Percentiles rank a stretch among this genome's conserved stretches.
Conservation (phyloP, 176 grass and related monocot species). For the Alloteropsis semialata region DNA sequence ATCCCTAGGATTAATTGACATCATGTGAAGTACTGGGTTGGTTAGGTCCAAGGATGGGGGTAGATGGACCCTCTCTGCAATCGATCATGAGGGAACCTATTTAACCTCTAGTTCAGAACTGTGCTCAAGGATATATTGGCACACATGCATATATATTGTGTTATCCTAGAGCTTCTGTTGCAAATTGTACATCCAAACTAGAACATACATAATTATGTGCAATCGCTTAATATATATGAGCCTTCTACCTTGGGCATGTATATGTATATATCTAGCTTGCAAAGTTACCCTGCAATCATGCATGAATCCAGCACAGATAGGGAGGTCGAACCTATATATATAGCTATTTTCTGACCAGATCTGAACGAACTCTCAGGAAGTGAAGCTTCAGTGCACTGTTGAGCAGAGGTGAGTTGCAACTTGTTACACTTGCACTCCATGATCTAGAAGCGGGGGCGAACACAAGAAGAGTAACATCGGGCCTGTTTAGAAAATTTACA, state of each 20-base stretch:
- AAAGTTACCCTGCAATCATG: constrained; percentile 3
- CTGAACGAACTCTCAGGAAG: constrained; percentile 11
- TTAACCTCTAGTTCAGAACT: not conserved
- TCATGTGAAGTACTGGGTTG: constrained; percentile 30
- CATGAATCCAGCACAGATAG: constrained; percentile 15
- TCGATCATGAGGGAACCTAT: not conserved
- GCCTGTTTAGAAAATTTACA: too few species aligned
- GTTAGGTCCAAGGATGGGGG: constrained; percentile 24
- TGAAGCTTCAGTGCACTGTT: constrained; percentile 24
- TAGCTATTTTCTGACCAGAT: constrained; percentile 7
- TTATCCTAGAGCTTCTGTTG: constrained; percentile 11
- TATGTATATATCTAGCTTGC: constrained; percentile 29
- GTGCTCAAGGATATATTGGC: not conserved
- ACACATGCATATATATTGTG: not conserved
- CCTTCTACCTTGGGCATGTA: not conserved
- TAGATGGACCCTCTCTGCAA: not conserved
- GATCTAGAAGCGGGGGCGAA: not conserved
- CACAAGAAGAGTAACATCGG: not conserved
- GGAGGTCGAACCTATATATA: too few species aligned
- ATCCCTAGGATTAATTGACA: constrained; percentile 4
- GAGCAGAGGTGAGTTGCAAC: not conserved
- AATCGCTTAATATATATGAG: not conserved
- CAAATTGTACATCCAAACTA: not conserved
- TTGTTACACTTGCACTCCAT: not conserved
- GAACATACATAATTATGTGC: constrained; percentile 4